Percentiles rank a stretch among this genome's conserved stretches.
Conservation (phyloP, 73 alveolate species). For the Diophrys appendiculata region DNA sequence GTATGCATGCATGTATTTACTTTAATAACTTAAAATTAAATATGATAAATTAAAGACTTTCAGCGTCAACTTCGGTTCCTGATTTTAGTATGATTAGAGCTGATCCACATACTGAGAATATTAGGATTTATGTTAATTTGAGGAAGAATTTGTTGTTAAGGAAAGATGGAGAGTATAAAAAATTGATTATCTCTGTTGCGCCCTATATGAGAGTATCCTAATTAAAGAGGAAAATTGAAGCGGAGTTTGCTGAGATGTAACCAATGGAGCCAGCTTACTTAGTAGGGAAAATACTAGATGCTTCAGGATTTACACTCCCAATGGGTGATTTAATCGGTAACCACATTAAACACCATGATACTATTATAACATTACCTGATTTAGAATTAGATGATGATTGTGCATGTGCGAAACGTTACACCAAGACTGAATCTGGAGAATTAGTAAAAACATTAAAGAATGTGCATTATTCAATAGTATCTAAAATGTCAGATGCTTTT, state of each 20-base stretch:
- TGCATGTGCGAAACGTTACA: conserved; percentile 28
- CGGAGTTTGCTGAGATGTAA: conserved; percentile 41
- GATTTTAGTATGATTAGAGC: background rate
- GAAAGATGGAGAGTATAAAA: conserved; percentile 8
- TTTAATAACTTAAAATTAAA: too few relatives aligned
- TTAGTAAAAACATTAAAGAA: conserved; percentile 45
- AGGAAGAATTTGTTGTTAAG: background rate
- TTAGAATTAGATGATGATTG: conserved; percentile 37
- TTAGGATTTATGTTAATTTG: background rate
- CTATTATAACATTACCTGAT: conserved; percentile 47
- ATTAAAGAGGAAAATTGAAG: conserved; percentile 55
- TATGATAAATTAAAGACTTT: too few relatives aligned
- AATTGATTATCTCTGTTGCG: conserved; percentile 46
- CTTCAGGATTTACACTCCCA: conserved; percentile 46
- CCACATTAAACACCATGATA: conserved; percentile 49
- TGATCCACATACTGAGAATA: background rate
- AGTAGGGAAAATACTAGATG: conserved; percentile 42
- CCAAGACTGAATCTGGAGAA: conserved; percentile 27
- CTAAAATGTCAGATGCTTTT: conserved; percentile 55
- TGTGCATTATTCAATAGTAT: conserved; percentile 53
- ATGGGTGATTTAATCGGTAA: conserved; percentile 51
- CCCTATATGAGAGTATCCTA: conserved; percentile 57
- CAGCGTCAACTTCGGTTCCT: background rate
- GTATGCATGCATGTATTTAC: too few relatives aligned
- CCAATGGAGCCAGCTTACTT: conserved; percentile 52